Base-by-base conservation (phyloP, 768 basidiomycete genomes). In the Hebeloma cylindrosporum region DNA sequence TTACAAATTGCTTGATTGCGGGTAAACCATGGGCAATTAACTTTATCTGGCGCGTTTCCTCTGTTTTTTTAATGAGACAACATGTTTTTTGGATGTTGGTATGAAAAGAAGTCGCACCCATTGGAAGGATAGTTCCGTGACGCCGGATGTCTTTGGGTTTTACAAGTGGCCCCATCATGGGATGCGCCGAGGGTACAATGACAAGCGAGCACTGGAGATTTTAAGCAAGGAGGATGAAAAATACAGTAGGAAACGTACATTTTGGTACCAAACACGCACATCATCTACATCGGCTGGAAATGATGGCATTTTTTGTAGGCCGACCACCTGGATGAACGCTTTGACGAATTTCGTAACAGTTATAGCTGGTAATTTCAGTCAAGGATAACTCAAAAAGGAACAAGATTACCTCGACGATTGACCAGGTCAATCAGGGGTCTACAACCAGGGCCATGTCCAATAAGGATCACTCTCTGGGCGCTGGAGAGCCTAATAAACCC, bases 381-480 rank as follows among this genome's bases (percentile, higher is more conserved):
- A 3, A 22, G 14, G 33, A 21, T 27, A 36, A 33, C 1, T 14
- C 7, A 42, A 25, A 23, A n/a, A 27, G 21, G 16, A 34, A 64
- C 74, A n/a, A n/a, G n/a, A n/a, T 36, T 61, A 93, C 93, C 70
- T 63, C 94, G 75, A 17, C 74, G 58, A 32, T 81, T 77, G 13
- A 96, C 70, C 35, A 97, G 72, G 23, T 86, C 78, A 64, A 91
- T 81, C 43, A 96, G 57, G 6, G 83, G 74, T 42, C 79, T 73
- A 56, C 89, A 91, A 0, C 91, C 93, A 1, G 83, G 80, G 8
- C 93, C 93, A 58, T 94, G 90, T 2, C 93, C 93, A 37, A 98
- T 79, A 7, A 99, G 60, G 26, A 97, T 67, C 9, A 99, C 78
- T 30, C 80, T 73, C 22, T 79, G 72, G 6, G 87, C 88, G 16